Evolutionary conservation across 139 green algal species (phyloP).

Genomic region (Tetratostichococcus sp.): DNA sequence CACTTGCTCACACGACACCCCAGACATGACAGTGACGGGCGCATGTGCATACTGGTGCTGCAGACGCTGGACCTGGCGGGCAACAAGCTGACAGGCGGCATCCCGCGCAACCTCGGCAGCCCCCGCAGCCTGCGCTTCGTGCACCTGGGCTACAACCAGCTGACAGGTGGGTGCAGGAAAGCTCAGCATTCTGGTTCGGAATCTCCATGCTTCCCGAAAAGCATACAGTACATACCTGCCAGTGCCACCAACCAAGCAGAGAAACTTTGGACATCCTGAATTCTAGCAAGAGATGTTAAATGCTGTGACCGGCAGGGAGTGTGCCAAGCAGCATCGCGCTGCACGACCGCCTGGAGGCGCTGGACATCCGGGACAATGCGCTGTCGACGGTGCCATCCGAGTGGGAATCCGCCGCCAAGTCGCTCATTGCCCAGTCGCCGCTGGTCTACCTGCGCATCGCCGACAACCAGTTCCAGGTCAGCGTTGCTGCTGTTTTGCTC

Average conservation of each 20-base stretch:
- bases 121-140: background rate
- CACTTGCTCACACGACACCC: too few species aligned
- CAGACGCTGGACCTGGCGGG: background rate
- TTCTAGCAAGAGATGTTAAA: too few species aligned
- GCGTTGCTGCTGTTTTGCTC: too few species aligned
- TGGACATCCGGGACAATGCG: background rate
- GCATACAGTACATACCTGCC: too few species aligned
- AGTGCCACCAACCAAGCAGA: too few species aligned
- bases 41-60: too few species aligned
- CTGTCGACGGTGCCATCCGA: background rate
- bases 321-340: background rate
- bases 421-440: background rate
- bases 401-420: background rate
- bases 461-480: background rate
- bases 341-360: background rate
- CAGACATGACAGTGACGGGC: too few species aligned
- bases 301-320: background rate
- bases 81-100: background rate
- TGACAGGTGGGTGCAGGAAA: background rate
- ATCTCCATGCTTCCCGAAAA: too few species aligned
- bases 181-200: too few species aligned
- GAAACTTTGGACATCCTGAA: too few species aligned
- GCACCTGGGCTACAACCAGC: background rate
- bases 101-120: background rate
- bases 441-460: background rate